Evolutionary conservation across 2,329 filamentous ascomycete species (phyloP).

Genomic region (Fusarium sp.): DNA sequence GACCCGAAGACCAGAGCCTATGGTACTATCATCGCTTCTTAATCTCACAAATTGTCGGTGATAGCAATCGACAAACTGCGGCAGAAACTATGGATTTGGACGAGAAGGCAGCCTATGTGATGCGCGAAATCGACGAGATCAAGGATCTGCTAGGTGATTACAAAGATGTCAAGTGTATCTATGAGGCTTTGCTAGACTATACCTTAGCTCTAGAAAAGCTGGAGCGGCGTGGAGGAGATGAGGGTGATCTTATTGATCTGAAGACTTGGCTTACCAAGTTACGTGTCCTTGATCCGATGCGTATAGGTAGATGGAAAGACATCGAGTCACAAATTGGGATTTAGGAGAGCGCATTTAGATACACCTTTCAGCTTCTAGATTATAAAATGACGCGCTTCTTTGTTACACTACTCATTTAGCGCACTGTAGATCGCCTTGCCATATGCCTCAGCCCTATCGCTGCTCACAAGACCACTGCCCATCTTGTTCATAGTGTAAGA

Average conservation of each 20-base stretch:
- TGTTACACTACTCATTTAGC: neutral
- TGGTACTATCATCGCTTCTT: neutral
- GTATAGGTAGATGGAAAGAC: neutral
- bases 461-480: neutral
- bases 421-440: neutral
- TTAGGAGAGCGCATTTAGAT: fast-evolving
- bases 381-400: fast-evolving
- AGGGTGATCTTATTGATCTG: neutral
- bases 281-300: neutral
- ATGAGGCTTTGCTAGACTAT: neutral
- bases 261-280: neutral
- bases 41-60: neutral
- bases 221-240: fast-evolving
- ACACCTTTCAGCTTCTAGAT: neutral
- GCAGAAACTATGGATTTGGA: fast-evolving
- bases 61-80: neutral
- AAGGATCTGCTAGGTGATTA: neutral
- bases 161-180: neutral
- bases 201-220: neutral
- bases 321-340: fast-evolving
- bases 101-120: neutral
- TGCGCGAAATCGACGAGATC: neutral
- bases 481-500: conserved; percentile 21
- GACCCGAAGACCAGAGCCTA: neutral
- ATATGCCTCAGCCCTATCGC: conserved; percentile 1